These are phyloP conservation scores for Lyophyllum decastes DNA, from an alignment of 768 basidiomycete genomes.

Conservation along the genomic window DNA sequence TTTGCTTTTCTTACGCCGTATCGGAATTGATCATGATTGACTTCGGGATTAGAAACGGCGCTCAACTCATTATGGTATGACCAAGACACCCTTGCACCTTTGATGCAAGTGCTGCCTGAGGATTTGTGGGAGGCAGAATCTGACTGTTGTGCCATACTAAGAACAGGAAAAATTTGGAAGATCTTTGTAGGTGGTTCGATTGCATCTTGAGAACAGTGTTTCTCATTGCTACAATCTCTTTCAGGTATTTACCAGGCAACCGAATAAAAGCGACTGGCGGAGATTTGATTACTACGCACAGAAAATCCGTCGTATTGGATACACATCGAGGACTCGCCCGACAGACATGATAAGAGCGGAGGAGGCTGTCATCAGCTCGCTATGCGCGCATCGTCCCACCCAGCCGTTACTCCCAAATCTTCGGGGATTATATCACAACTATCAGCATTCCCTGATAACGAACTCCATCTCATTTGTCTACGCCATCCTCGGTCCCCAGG, in stretches of 20 bases:
- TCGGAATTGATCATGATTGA: background rate
- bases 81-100: background rate
- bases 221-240: too few species aligned
- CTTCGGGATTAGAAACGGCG: background rate
- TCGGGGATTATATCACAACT: background rate
- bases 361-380: background rate
- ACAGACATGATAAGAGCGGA: background rate
- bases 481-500: background rate
- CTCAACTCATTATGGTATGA: background rate
- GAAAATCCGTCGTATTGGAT: background rate
- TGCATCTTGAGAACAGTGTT: too few species aligned
- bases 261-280: background rate
- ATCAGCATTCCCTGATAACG: too few species aligned
- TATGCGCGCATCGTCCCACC: background rate
- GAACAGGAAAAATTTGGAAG: too few species aligned
- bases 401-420: background rate
- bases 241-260: background rate
- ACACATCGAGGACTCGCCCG: background rate
- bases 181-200: too few species aligned
- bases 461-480: background rate
- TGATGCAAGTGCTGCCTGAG: background rate
- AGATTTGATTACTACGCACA: background rate
- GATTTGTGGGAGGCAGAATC: background rate
- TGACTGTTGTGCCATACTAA: too few species aligned
- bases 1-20: background rate